Evolutionary conservation across 2,329 filamentous ascomycete species (phyloP).

Genomic region (Aureobasidium leucospermi): DNA sequence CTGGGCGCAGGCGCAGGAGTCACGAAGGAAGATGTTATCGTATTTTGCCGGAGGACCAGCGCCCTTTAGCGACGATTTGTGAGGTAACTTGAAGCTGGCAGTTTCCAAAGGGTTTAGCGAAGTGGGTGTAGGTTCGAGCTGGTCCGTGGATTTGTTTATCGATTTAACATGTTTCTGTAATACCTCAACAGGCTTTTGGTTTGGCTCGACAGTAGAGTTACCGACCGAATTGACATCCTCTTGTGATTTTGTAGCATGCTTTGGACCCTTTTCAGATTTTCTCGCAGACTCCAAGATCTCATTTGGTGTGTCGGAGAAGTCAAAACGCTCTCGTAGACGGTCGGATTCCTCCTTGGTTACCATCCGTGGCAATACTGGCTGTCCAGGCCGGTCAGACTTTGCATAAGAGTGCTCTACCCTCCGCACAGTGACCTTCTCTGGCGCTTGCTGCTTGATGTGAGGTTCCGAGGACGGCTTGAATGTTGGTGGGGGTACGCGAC

Average conservation of each 20-base stretch:
- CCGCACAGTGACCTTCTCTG: background rate
- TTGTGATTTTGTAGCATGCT: too few relatives aligned
- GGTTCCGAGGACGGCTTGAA: background rate
- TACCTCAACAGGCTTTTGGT: background rate
- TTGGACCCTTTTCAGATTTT: too few relatives aligned
- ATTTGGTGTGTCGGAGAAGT: too few relatives aligned
- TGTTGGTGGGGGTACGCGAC: background rate
- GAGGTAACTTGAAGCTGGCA: background rate
- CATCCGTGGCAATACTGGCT: too few relatives aligned
- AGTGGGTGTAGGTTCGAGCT: too few relatives aligned
- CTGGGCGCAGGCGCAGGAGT: constrained; percentile 49
- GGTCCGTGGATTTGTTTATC: background rate
- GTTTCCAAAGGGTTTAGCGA: background rate
- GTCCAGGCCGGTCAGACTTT: too few relatives aligned
- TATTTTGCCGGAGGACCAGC: too few relatives aligned
- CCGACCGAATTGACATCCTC: too few relatives aligned
- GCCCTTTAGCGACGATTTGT: constrained; percentile 5
- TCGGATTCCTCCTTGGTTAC: too few relatives aligned
- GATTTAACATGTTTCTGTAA: background rate
- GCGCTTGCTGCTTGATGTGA: background rate
- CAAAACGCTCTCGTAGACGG: too few relatives aligned
- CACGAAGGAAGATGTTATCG: constrained; percentile 39
- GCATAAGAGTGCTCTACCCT: background rate
- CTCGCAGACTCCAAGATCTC: too few relatives aligned
- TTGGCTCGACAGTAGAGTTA: background rate